Evolutionary conservation across 2,329 filamentous ascomycete species (phyloP).

Genomic region (Calycina herbarum): DNA sequence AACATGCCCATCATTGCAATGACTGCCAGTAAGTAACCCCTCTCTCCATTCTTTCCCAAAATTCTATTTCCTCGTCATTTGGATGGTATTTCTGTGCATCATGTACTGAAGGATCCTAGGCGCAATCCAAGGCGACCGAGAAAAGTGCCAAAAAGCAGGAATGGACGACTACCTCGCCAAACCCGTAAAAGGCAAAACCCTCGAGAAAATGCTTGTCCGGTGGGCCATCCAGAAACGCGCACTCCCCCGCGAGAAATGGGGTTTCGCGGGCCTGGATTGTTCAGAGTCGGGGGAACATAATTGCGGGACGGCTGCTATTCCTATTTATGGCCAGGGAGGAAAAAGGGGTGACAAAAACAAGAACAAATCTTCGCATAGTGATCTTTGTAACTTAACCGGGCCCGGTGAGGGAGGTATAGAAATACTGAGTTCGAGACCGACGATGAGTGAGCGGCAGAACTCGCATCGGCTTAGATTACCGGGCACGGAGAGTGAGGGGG

Average conservation of each 20-base stretch:
- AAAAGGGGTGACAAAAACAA: neutral
- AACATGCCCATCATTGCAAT: constrained; percentile 77
- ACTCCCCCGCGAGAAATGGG: constrained; percentile 15
- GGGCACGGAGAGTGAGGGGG: constrained; percentile 41
- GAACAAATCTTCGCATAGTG: no score
- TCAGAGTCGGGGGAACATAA: constrained; percentile 29
- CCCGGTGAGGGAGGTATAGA: constrained; percentile 11
- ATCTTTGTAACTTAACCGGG: no score
- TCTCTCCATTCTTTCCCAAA: neutral
- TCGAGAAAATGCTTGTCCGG: constrained; percentile 71
- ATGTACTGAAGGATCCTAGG: constrained; percentile 44
- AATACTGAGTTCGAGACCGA: constrained; percentile 15
- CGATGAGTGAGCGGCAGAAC: constrained; percentile 25
- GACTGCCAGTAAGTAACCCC: constrained; percentile 52
- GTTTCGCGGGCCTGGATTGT: constrained; percentile 27
- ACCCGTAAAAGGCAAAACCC: constrained; percentile 65
- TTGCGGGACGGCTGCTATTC: constrained; percentile 24
- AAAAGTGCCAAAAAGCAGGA: constrained; percentile 71
- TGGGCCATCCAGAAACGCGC: constrained; percentile 55
- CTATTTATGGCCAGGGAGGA: constrained; percentile 26
- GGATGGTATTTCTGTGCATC: neutral
- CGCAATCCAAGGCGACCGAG: constrained; percentile 70
- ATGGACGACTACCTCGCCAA: constrained; percentile 79
- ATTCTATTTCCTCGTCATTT: no score
- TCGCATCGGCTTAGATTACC: constrained; percentile 31